Conservation (phyloP, 805 yeast genomes). For the Clavispora fructus region DNA sequence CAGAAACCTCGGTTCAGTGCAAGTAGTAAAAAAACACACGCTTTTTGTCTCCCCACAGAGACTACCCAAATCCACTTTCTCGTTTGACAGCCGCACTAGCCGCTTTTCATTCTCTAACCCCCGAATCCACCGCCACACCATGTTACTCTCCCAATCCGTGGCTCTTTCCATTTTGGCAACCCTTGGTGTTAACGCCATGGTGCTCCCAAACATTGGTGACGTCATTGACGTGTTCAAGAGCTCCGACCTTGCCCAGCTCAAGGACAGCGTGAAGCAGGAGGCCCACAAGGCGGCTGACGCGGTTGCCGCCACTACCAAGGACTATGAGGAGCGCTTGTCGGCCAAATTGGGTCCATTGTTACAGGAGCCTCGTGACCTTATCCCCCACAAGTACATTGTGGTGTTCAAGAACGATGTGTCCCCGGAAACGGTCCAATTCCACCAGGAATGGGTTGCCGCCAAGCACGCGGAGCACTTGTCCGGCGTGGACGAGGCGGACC, state of each 20-base stretch:
- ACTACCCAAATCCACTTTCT: neutral
- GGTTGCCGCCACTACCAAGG: slow-evolving; percentile 1
- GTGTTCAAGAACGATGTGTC: slow-evolving; percentile 68
- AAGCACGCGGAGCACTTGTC: slow-evolving; percentile 44
- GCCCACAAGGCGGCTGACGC: slow-evolving; percentile 9
- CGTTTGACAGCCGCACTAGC: neutral
- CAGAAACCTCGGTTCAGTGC: neutral
- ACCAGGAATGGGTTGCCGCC: slow-evolving; percentile 53
- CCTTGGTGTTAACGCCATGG: slow-evolving; percentile 43
- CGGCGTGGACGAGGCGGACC: slow-evolving; percentile 19
- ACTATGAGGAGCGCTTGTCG: slow-evolving; percentile 3
- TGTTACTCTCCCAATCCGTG: slow-evolving; percentile 38
- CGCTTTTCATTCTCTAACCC: neutral
- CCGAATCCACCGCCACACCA: slow-evolving; percentile 5
- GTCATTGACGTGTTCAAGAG: slow-evolving; percentile 32
- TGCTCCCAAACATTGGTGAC: slow-evolving; percentile 52
- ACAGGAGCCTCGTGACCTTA: slow-evolving; percentile 24
- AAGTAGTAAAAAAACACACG: neutral
- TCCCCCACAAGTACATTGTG: slow-evolving; percentile 77
- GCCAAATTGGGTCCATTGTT: slow-evolving; percentile 12
- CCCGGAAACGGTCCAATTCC: slow-evolving; percentile 53
- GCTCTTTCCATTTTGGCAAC: slow-evolving; percentile 40
- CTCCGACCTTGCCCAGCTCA: slow-evolving; percentile 12
- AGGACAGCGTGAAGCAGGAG: slow-evolving; percentile 7
- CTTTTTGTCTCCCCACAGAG: neutral